These are phyloP conservation scores for Staphylotrichum tortipilum DNA, from an alignment of 495 filamentous ascomycete species.

Conservation along the genomic window DNA sequence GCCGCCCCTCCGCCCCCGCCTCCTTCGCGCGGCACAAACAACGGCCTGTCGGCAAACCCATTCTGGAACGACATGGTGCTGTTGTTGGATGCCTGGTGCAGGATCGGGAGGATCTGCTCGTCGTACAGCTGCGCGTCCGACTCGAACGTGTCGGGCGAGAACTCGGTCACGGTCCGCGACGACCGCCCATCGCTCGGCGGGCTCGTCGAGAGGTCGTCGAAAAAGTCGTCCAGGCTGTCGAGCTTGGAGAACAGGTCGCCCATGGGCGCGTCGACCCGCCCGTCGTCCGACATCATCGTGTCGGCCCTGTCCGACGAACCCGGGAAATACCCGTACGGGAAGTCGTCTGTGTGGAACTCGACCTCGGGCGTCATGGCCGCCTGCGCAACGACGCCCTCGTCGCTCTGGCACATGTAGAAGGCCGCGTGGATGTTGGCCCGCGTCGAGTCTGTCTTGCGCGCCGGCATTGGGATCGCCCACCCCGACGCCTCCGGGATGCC, in stretches of 20 bases:
- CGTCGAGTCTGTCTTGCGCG: constrained; percentile 74
- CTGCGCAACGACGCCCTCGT: constrained; percentile 49
- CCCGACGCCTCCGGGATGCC: constrained; percentile 93
- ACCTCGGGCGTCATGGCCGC: constrained; percentile 73
- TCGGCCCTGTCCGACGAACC: constrained; percentile 54
- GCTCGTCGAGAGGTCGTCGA: constrained; percentile 53
- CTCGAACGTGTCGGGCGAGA: constrained; percentile 55
- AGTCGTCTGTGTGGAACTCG: constrained; percentile 87
- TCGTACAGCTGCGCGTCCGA: constrained; percentile 83
- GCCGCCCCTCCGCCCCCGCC: background rate
- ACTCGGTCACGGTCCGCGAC: constrained; percentile 56
- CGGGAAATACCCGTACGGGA: constrained; percentile 70
- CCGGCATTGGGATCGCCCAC: constrained; percentile 93
- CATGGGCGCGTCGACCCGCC: constrained; percentile 57
- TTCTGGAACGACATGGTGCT: constrained; percentile 69
- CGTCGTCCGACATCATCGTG: constrained; percentile 88
- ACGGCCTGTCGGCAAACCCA: constrained; percentile 68
- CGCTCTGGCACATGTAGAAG: constrained; percentile 73
- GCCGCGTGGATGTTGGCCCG: constrained; percentile 91
- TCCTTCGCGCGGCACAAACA: constrained; percentile 38
- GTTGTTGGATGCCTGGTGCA: constrained; percentile 56
- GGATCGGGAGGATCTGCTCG: constrained; percentile 83
- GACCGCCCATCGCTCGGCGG: constrained; percentile 48
- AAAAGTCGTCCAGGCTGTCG: constrained; percentile 92
- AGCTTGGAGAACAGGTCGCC: constrained; percentile 84